Percentiles rank a stretch among this genome's conserved stretches.
Conservation (phyloP, 2,329 filamentous ascomycete genomes). For the Beauveria rudraprayagi region DNA sequence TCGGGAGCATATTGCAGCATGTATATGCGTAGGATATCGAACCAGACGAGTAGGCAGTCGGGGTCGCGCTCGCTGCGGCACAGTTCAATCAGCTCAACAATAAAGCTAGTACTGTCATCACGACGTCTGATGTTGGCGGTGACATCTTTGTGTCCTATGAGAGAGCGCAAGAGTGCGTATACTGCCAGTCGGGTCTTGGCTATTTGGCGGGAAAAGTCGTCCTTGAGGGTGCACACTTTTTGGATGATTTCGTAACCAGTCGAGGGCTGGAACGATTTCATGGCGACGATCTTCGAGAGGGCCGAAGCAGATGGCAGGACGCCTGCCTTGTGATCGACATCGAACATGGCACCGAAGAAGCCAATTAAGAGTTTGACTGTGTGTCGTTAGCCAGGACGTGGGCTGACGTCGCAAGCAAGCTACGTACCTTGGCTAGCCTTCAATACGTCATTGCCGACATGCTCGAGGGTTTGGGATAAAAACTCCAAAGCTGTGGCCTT, state of each 20-base stretch:
- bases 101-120: slow-evolving; percentile 38
- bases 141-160: slow-evolving; percentile 37
- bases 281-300: slow-evolving; percentile 38
- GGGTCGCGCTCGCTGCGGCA: slow-evolving; percentile 50
- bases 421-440: slow-evolving; percentile 41
- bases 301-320: slow-evolving; percentile 46
- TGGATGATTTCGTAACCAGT: slow-evolving; percentile 41
- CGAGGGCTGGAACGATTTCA: slow-evolving; percentile 43
- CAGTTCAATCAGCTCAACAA: slow-evolving; percentile 40
- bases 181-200: slow-evolving; percentile 43
- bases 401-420: background rate
- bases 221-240: slow-evolving; percentile 41
- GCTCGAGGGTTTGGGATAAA: slow-evolving; percentile 43
- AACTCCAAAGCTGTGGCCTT: slow-evolving; percentile 42
- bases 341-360: slow-evolving; percentile 53
- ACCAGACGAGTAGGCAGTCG: slow-evolving; percentile 49
- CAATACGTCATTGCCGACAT: slow-evolving; percentile 37
- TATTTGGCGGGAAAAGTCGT: slow-evolving; percentile 49
- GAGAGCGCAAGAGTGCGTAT: slow-evolving; percentile 38
- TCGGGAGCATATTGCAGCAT: slow-evolving; percentile 38
- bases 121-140: slow-evolving; percentile 36
- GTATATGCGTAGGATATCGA: slow-evolving; percentile 39
- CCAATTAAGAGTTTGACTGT: slow-evolving; percentile 38
- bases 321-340: slow-evolving; percentile 51
- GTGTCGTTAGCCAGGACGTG: background rate